Conservation (phyloP, 2,329 filamentous ascomycete genomes). For the Alternaria gansuensis region DNA sequence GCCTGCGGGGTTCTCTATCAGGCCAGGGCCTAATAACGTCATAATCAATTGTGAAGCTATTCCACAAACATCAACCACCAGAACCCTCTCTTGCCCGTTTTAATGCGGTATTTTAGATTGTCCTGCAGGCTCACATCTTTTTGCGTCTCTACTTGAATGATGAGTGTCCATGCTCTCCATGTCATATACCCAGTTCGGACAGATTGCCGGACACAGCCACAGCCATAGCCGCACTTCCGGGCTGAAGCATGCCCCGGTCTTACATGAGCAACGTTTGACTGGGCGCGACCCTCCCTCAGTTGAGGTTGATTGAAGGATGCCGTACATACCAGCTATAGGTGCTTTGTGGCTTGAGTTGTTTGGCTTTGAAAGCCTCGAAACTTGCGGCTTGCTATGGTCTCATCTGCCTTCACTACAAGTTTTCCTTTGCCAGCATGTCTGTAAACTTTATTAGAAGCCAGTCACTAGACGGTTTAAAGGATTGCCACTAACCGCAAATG, state of each 20-base stretch:
- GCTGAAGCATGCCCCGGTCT: conserved; percentile 24
- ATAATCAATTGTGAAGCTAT: conserved; percentile 14
- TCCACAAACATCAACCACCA: neutral
- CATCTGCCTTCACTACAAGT: conserved; percentile 31
- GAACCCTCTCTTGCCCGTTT: neutral
- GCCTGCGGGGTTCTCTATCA: conserved; percentile 23
- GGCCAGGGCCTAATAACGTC: conserved; percentile 30
- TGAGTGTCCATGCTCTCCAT: neutral
- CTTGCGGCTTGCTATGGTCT: neutral
- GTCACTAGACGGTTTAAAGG: neutral
- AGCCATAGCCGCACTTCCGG: conserved; percentile 36
- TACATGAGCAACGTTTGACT: conserved; percentile 17
- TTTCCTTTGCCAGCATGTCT: conserved; percentile 54
- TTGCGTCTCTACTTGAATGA: neutral
- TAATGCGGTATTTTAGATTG: neutral
- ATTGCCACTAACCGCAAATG: conserved; percentile 63
- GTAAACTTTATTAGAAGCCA: conserved; percentile 4
- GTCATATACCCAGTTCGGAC: conserved; percentile 8
- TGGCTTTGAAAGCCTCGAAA: neutral
- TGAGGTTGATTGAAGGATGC: conserved; percentile 24
- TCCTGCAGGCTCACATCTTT: neutral
- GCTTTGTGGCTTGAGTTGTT: neutral
- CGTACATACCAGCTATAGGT: conserved; percentile 15
- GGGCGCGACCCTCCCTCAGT: conserved; percentile 13
- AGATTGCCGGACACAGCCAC: conserved; percentile 37